Evolutionary conservation across 805 yeast species (phyloP).

Genomic region (Yamadazyma nakazawae): DNA sequence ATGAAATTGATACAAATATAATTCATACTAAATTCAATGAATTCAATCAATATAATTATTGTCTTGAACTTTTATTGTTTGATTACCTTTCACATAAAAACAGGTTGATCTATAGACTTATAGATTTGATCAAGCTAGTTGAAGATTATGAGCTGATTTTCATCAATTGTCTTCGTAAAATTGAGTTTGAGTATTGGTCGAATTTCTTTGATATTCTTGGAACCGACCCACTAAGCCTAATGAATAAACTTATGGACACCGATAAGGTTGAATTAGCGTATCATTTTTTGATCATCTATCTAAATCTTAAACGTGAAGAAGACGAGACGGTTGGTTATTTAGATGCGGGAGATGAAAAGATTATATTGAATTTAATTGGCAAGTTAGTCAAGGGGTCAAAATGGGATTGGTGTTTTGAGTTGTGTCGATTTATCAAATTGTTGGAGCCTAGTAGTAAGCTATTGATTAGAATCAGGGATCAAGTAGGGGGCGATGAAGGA

Average conservation of each 20-base stretch:
- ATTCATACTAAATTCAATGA: slow-evolving; percentile 35
- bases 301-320: slow-evolving; percentile 47
- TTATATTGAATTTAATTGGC: slow-evolving; percentile 42
- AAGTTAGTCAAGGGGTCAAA: slow-evolving; percentile 39
- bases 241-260: slow-evolving; percentile 36
- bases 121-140: slow-evolving; percentile 13
- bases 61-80: slow-evolving; percentile 48
- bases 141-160: slow-evolving; percentile 28
- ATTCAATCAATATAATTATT: slow-evolving; percentile 45
- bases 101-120: slow-evolving; percentile 14
- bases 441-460: slow-evolving; percentile 42
- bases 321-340: slow-evolving; percentile 19
- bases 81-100: slow-evolving; percentile 34
- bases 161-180: slow-evolving; percentile 56
- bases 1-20: slow-evolving; percentile 21
- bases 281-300: slow-evolving; percentile 49
- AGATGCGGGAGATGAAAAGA: slow-evolving; percentile 33
- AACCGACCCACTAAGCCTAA: slow-evolving; percentile 44
- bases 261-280: slow-evolving; percentile 44
- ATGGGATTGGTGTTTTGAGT: slow-evolving; percentile 54
- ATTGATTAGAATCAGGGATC: slow-evolving; percentile 13
- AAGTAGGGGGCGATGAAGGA: background rate
- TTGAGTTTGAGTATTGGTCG: slow-evolving; percentile 54
- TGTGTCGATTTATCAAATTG: slow-evolving; percentile 51
- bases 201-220: slow-evolving; percentile 41